A percentile compares a stretch with the other conserved stretches of the same genome.
These are phyloP conservation scores for Aurantiochytrium sp. DNA, from an alignment of 108 stramenopile genomes.

Conservation along the genomic window DNA sequence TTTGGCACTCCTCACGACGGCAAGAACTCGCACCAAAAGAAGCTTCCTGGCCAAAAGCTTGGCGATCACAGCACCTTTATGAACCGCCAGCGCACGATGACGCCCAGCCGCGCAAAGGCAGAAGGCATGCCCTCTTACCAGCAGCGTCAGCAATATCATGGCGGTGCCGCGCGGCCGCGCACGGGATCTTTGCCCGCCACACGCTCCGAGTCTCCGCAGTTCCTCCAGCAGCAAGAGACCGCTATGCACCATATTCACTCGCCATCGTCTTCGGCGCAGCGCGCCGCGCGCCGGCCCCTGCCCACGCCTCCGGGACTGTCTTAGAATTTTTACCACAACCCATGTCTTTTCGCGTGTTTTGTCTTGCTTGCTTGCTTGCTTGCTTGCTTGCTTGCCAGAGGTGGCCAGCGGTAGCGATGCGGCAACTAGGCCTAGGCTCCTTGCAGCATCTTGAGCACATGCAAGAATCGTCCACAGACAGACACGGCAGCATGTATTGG, in stretches of 20 bases:
- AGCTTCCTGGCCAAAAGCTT: not conserved
- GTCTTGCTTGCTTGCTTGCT: no score
- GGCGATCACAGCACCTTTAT: not conserved
- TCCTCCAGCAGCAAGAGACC: not conserved
- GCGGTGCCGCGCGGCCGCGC: not conserved
- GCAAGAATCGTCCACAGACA: no score
- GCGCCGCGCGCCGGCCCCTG: not conserved
- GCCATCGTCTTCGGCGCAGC: not conserved
- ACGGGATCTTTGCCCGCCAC: not conserved
- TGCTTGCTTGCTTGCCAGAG: no score
- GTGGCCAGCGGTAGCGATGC: no score
- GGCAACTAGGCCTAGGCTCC: no score
- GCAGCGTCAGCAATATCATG: not conserved
- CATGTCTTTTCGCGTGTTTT: not conserved
- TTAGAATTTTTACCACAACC: not conserved
- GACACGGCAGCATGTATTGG: no score
- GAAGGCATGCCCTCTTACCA: not conserved
- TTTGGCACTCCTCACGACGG: conserved; percentile 3
- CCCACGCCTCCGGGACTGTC: not conserved
- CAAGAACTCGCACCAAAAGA: not conserved
- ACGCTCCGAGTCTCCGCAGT: not conserved
- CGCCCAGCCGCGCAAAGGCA: not conserved
- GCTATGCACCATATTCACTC: not conserved
- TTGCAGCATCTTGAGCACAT: no score
- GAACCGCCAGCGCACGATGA: not conserved